Percentiles rank a stretch among this genome's conserved stretches.
Conservation (phyloP, 495 filamentous ascomycete species). For the Talaromyces trachyspermus region DNA sequence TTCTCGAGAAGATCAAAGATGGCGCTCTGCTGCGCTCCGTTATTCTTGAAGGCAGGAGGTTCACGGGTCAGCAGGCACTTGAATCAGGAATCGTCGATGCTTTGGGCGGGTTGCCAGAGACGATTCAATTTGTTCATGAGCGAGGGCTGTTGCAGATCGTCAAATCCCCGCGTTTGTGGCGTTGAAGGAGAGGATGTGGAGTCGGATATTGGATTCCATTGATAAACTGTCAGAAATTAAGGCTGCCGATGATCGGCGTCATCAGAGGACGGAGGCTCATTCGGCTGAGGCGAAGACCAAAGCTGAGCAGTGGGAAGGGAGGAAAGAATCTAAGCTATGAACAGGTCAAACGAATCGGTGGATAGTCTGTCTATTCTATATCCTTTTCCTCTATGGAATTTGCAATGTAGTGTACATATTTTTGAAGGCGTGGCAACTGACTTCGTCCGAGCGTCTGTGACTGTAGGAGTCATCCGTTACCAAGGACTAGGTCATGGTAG, state of each 20-base stretch:
- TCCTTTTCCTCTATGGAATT: background rate
- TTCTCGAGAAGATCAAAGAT: conserved; percentile 55
- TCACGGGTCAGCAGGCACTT: conserved; percentile 49
- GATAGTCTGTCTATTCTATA: conserved; percentile 6
- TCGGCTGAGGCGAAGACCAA: conserved; percentile 20
- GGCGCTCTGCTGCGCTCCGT: conserved; percentile 50
- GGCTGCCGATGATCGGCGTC: conserved; percentile 4
- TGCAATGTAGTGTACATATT: no score
- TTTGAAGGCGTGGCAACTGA: no score
- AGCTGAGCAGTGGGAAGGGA: conserved; percentile 34
- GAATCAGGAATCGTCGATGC: conserved; percentile 61
- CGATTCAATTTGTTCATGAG: conserved; percentile 46
- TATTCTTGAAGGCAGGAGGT: conserved; percentile 63
- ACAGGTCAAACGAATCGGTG: conserved; percentile 3
- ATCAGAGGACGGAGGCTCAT: conserved; percentile 32
- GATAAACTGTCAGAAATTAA: conserved; percentile 34
- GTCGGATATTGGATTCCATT: conserved; percentile 49
- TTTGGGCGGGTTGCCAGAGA: conserved; percentile 55
- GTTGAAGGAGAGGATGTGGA: conserved; percentile 68
- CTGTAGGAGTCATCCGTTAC: no score
- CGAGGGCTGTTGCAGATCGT: conserved; percentile 51
- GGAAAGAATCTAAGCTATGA: conserved; percentile 40
- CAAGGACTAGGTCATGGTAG: no score
- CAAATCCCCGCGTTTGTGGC: conserved; percentile 55
- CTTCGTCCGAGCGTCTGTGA: no score